Evolutionary conservation across 768 basidiomycete genomes (phyloP).

Genomic region (Russula vinacea): DNA sequence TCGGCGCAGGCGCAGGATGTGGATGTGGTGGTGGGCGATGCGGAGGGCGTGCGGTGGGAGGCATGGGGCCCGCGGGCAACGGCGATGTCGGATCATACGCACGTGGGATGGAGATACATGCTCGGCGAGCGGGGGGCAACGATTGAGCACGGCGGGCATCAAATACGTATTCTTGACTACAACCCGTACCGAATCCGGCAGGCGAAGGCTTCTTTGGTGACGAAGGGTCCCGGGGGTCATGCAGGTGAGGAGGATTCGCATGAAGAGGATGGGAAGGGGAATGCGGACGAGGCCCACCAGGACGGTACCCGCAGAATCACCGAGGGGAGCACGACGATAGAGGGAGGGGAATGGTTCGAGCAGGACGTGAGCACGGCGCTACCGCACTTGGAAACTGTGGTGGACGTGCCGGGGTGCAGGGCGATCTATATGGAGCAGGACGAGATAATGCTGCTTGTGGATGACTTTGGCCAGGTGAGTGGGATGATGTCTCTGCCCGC

Average conservation of each 20-base stretch:
- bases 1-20: background rate
- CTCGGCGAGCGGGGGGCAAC: constrained; percentile 7
- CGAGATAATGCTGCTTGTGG: constrained; percentile 3
- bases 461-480: constrained; percentile 3
- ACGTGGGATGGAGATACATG: background rate
- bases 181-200: constrained; percentile 6
- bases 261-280: background rate
- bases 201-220: background rate
- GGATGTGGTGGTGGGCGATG: background rate
- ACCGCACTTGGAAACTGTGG: background rate
- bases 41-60: constrained; percentile 5
- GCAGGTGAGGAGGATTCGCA: background rate
- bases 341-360: background rate
- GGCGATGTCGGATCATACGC: constrained; percentile 6
- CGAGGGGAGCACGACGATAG: background rate
- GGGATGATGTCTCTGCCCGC: background rate
- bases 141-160: background rate
- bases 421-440: constrained; percentile 14
- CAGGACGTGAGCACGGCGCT: constrained; percentile 7
- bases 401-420: background rate
- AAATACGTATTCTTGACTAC: constrained; percentile 13
- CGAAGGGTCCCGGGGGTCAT: background rate
- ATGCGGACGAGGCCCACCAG: background rate
- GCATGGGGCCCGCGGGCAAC: constrained; percentile 13
- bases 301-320: background rate